phyloP scores from a whole-genome alignment of 2,329 filamentous ascomycete species.

The Leptographium flavum region DNA sequence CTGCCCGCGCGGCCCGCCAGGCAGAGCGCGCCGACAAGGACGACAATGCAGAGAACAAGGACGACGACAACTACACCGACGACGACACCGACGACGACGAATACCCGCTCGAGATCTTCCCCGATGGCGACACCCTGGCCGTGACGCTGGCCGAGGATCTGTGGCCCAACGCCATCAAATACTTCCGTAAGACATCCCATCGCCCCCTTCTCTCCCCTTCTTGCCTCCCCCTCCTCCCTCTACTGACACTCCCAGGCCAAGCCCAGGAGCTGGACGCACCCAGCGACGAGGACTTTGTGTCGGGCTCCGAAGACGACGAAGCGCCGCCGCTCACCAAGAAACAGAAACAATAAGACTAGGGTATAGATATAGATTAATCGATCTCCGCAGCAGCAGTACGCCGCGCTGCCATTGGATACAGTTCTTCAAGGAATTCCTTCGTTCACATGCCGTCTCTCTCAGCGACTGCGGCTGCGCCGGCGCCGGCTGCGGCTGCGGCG shows the following conservation, averaged over 20 bases:
- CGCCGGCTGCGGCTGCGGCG: constrained; percentile 15
- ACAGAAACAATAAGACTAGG: constrained; percentile 6
- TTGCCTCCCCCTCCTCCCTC: constrained; percentile 5
- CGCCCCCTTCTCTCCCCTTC: constrained; percentile 1
- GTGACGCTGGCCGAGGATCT: constrained; percentile 73
- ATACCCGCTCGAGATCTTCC: constrained; percentile 69
- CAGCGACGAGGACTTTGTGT: constrained; percentile 57
- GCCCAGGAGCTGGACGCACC: constrained; percentile 56
- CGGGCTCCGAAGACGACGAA: constrained; percentile 41
- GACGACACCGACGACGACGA: constrained; percentile 39
- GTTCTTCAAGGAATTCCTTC: too few species aligned
- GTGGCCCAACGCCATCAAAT: constrained; percentile 77
- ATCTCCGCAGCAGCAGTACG: not conserved
- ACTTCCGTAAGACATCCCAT: constrained; percentile 88
- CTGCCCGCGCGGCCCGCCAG: constrained; percentile 4
- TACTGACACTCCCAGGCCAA: constrained; percentile 39
- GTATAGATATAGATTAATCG: too few species aligned
- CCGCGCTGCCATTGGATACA: too few species aligned
- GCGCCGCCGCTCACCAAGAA: constrained; percentile 30
- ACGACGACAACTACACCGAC: constrained; percentile 26
- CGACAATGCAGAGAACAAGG: constrained; percentile 33
- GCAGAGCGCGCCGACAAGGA: not conserved
- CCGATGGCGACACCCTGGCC: constrained; percentile 73
- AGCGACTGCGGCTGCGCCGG: not conserved
- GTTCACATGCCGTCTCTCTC: too few species aligned